Evolutionary conservation across 192 early-diverging fungal genomes (phyloP), one percentile per base, ranked within the genome.

Genomic region (Coemansia sp.): DNA sequence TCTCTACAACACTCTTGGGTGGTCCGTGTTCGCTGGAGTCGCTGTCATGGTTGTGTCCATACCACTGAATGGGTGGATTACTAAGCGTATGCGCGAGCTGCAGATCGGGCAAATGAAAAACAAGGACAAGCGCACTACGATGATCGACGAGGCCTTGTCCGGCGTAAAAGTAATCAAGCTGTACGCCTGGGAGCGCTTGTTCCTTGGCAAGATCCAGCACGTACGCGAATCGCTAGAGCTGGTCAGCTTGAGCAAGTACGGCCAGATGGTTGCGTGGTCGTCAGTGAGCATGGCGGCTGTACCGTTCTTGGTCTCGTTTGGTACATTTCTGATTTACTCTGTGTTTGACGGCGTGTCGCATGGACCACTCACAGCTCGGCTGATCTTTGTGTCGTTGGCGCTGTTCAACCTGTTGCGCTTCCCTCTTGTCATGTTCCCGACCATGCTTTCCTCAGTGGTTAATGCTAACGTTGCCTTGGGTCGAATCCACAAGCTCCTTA

Each of bases 131-230:
- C 79, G 92, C 36, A 90, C 88, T 12, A 88, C 87, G 73, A 64
- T 93, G 50, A 92, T 93, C 84, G 80, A 95, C 75, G 96, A 98
- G 82, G 74, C 93, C 12, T 72, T 98, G 70, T 92, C 90, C 51
- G 96, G 94, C 42, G 94, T 95, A 67, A 93, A 92, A 64, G 93
- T 98, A 23, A 96, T 98, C 83, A 98, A 97, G 74, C 84, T 98
- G 36, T 98, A 97, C 70, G 95, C 96, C 21, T 98, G 94, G 94
- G 95, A 95, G 74, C 75, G 77, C 0, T 84, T 92, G 21, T 95
- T 96, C 67, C 71, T 93, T 53, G 77, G 92, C 1, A 68, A 74
- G 64, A 85, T 91, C 38, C 68, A 65, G n/a, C 57, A 84, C 32
- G 86, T 96, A 36, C 87, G 96, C 42, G 87, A 89, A 72, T 89